These are phyloP conservation scores for Vitis rupestris DNA, from an alignment of 164 flowering plant genomes.

Conservation along the genomic window DNA sequence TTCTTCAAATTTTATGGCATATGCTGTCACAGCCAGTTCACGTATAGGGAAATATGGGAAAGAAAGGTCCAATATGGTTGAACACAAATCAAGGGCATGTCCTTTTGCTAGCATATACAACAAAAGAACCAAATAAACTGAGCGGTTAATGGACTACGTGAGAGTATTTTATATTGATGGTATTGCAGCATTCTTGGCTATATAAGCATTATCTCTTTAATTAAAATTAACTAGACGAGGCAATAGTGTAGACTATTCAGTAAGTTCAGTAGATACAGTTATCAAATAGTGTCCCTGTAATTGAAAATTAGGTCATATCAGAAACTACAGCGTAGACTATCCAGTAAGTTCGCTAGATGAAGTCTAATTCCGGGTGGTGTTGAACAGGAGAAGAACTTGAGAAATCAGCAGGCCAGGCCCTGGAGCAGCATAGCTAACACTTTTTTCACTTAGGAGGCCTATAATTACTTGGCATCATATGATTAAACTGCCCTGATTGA, in stretches of 20 bases:
- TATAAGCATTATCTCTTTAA: not conserved
- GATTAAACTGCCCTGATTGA: not conserved
- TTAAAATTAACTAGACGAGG: not conserved
- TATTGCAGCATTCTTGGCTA: not conserved
- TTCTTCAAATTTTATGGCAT: not conserved
- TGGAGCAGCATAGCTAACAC: not conserved
- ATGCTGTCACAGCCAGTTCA: no score
- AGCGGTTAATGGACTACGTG: not conserved
- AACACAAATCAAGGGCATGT: not conserved
- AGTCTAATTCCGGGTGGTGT: no score
- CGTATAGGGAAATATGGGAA: not conserved
- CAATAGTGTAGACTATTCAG: not conserved
- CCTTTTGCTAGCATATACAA: not conserved
- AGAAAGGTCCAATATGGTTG: not conserved
- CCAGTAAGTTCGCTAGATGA: no score
- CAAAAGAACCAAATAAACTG: not conserved
- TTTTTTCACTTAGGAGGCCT: not conserved
- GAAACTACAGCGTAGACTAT: no score
- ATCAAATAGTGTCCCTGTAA: not conserved
- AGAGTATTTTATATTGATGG: not conserved
- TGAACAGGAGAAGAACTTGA: no score
- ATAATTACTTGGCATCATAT: not conserved
- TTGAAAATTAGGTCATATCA: no score
- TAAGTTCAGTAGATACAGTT: not conserved
- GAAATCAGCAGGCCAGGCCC: not conserved